Percentiles rank a stretch among this genome's conserved stretches.
phyloP scores from a whole-genome alignment of 1,284 basidiomycete species.

The Spongispora temasekensis region DNA sequence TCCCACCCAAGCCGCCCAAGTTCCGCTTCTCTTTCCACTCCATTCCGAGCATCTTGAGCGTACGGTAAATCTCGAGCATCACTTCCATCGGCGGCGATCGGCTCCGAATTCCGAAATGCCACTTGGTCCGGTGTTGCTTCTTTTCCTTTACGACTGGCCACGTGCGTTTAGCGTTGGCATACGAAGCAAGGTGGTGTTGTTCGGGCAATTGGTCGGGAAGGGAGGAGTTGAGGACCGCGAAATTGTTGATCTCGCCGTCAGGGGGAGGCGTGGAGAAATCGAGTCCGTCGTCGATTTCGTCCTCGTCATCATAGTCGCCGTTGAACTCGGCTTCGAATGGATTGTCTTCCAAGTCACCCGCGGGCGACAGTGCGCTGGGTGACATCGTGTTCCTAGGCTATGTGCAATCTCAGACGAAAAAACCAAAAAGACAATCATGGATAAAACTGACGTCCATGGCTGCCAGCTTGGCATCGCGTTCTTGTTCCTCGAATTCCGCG shows the following conservation, averaged over 20 bases:
- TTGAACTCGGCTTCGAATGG: slow-evolving; percentile 76
- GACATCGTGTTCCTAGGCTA: slow-evolving; percentile 73
- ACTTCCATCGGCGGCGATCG: slow-evolving; percentile 98
- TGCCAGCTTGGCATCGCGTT: slow-evolving; percentile 76
- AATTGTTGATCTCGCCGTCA: slow-evolving; percentile 55
- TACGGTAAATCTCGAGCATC: slow-evolving; percentile 98
- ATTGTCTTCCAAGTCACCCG: slow-evolving; percentile 64
- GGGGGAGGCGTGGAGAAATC: slow-evolving; percentile 56
- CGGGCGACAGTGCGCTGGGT: slow-evolving; percentile 53
- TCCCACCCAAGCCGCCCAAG: slow-evolving; percentile 65
- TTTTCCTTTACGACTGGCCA: slow-evolving; percentile 51
- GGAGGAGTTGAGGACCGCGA: slow-evolving; percentile 84
- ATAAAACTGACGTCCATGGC: slow-evolving; percentile 68
- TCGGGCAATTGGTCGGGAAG: slow-evolving; percentile 47
- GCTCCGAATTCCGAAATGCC: slow-evolving; percentile 98
- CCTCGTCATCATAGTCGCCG: slow-evolving; percentile 56
- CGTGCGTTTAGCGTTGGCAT: slow-evolving; percentile 59
- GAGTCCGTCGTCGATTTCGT: slow-evolving; percentile 63
- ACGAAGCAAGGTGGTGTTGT: slow-evolving; percentile 60
- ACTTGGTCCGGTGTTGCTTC: slow-evolving; percentile 76
- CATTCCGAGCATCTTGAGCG: slow-evolving; percentile 91
- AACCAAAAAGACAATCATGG: background rate
- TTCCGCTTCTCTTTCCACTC: slow-evolving; percentile 91
- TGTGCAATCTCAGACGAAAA: background rate
- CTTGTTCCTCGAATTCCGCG: slow-evolving; percentile 74